Base-by-base conservation (phyloP, 208 protist genomes). In the Lotmaria passim region DNA sequence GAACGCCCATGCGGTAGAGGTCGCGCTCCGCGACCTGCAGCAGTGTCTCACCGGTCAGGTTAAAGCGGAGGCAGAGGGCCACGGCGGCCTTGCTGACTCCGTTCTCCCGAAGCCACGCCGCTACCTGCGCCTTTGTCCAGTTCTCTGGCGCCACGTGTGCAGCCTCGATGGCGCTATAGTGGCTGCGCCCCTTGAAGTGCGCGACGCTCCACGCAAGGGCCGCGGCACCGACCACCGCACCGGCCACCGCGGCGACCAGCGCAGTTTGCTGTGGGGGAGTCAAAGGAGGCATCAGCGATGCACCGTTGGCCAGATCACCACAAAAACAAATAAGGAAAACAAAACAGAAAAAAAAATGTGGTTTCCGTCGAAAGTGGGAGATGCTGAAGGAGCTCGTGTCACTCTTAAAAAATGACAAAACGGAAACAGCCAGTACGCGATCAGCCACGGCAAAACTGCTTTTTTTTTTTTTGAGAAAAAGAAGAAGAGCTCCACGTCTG, bases 101-200 rank as follows among this genome's bases (percentile, higher is more conserved):
- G 50, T 75, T 78, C 30, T 78, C 72, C 2, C 56, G 73, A 56
- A 93, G 68, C 85, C 84, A 93, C 50, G 50, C 30, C 36, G 61
- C 55, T 33, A 91, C 88, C 48, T 93, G 69, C 33, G 66, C 67
- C 43, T 58, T 21, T 10, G 38, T 66, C 71, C 71, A 77, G 33
- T 12, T 71, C 10, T 46, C 38, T 31, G 55, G 47, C 30, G 52
- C 17, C 39, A 33, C 71, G 3, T 21, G 24, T 36, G 14, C 47
- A 10, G n/a, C 17, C 24, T 50, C 53, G 15, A 34, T 26, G n/a
- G 30, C n/a, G 28, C 26, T 19, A 4, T 43, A 6, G 21, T 26
- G 19, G 0, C 21, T 23, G 47, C 41, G 26, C 28, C 56, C 44
- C 26, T 48, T 34, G 30, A 59, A 33, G 11, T 36, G 48, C 8